Conservation (phyloP, 176 grass and related monocot species). For the Oropetium thomaeum region DNA sequence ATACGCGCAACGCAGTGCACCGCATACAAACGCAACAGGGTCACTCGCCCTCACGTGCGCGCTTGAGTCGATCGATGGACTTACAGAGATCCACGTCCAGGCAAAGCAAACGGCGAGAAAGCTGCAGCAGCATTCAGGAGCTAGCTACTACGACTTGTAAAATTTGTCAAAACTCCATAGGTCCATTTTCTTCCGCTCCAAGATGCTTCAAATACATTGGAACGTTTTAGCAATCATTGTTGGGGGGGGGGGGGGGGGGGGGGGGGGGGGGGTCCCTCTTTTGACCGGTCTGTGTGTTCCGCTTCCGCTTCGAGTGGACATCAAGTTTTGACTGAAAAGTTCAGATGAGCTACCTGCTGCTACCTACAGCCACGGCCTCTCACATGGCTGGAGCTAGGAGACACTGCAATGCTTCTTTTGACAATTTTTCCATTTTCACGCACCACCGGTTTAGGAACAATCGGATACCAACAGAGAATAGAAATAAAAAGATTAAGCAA, state of each 20-base stretch:
- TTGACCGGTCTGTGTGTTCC: constrained; percentile 20
- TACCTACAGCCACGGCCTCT: background rate
- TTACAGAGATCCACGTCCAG: background rate
- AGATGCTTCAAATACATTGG: constrained; percentile 16
- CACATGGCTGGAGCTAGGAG: background rate
- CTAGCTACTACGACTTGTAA: background rate
- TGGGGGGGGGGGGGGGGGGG: no score
- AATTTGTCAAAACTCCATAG: background rate
- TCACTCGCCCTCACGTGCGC: constrained; percentile 28
- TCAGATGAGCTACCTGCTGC: constrained; percentile 3
- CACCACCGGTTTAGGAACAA: background rate
- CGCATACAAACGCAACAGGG: background rate
- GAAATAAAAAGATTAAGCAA: background rate
- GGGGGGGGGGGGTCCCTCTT: no score
- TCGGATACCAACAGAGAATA: background rate
- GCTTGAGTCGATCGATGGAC: background rate
- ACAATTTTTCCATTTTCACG: background rate
- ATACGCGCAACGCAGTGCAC: background rate
- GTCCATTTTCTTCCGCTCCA: constrained; percentile 17
- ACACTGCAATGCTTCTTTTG: constrained; percentile 12
- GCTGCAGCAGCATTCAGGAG: background rate
- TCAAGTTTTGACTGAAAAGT: constrained; percentile 33
- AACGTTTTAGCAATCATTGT: background rate
- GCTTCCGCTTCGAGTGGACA: constrained; percentile 27
- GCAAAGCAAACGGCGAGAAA: constrained; percentile 11